phyloP scores from a whole-genome alignment of 2,329 filamentous ascomycete genomes.

The Dactylonectria macrodidyma region DNA sequence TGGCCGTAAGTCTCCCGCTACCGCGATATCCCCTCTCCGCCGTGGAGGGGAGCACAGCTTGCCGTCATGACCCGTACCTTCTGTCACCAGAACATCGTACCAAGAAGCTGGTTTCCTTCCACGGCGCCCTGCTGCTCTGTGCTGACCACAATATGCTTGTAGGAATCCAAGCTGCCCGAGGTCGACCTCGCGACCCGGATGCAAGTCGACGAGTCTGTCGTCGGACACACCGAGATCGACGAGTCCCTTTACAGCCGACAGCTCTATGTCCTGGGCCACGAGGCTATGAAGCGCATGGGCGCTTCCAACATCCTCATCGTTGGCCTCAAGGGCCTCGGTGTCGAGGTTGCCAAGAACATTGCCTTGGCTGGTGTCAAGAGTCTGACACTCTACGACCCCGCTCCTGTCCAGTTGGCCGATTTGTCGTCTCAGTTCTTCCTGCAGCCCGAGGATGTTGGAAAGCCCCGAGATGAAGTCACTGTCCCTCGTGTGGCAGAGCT shows the following conservation, averaged over 20 bases:
- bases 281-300: conserved; percentile 99
- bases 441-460: conserved; percentile 88
- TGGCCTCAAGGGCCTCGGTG: conserved; percentile 93
- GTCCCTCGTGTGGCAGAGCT: conserved; percentile 93
- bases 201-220: conserved; percentile 74
- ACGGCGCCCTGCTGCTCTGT: neutral
- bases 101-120: neutral
- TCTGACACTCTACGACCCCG: conserved; percentile 91
- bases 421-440: conserved; percentile 99
- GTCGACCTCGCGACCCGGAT: conserved; percentile 75
- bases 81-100: neutral
- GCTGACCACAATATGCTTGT: conserved; percentile 29
- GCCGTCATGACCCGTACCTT: conserved; percentile 17
- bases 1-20: conserved; percentile 67
- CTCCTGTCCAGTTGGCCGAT: conserved; percentile 86
- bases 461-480: conserved; percentile 89
- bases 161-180: conserved; percentile 70
- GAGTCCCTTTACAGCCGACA: conserved; percentile 82
- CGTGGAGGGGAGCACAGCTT: conserved; percentile 7
- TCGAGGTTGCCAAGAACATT: conserved; percentile 99
- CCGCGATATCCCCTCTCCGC: neutral
- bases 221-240: conserved; percentile 74
- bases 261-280: conserved; percentile 79
- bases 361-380: conserved; percentile 98
- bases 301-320: conserved; percentile 94